Evolutionary conservation across 345 rosid species (phyloP).

Genomic region (Cardiospermum halicacabum): DNA sequence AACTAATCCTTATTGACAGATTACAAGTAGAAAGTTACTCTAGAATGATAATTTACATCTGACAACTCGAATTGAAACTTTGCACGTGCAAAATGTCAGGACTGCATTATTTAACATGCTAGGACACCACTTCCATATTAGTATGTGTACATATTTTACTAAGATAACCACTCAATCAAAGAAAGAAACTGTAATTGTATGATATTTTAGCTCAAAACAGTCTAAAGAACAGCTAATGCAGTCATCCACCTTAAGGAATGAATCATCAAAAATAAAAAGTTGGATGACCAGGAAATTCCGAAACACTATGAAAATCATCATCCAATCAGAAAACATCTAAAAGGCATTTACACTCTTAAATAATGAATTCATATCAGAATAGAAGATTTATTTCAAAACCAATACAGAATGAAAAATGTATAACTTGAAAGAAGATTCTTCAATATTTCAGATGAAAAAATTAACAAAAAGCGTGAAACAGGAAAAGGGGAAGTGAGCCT

Average conservation of each 20-base stretch:
- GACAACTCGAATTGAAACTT: neutral
- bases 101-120: neutral
- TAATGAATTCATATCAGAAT: neutral
- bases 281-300: neutral
- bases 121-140: neutral
- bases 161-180: neutral
- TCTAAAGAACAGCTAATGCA: neutral
- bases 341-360: neutral
- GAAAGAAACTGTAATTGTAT: neutral
- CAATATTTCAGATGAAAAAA: neutral
- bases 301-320: neutral
- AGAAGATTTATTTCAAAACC: neutral
- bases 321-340: neutral
- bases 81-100: neutral
- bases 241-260: neutral
- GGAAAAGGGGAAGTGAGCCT: neutral
- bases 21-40: neutral
- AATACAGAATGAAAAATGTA: neutral
- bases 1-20: neutral
- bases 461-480: neutral
- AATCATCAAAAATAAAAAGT: neutral
- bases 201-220: neutral
- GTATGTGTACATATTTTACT: neutral
- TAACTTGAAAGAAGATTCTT: neutral
- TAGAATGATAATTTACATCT: neutral